Evolutionary conservation across 352 stramenopile genomes (phyloP), one percentile per base, ranked within the genome.

Genomic region (Pythium vanterpoolii): DNA sequence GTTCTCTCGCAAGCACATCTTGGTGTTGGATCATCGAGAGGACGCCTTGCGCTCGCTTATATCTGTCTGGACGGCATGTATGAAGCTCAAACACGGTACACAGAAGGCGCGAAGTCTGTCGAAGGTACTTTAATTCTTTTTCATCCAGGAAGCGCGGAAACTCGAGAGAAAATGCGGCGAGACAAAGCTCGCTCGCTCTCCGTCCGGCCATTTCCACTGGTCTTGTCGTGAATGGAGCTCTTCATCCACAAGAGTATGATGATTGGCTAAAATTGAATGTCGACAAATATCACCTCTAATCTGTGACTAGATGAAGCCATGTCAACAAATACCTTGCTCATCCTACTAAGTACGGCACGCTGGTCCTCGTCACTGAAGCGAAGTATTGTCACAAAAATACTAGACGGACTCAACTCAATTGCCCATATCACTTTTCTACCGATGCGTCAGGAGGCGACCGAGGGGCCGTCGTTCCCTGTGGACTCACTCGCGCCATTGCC

Each of bases 91-190:
- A 21, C 1, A 42, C 31, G 9, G 16, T 16, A 5, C 13, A 33
- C 0, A 56, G 36, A n/a, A 63, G 34, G 18, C 46, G 27, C 7
- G 56, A 63, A 18, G 42, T 18, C 24, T 28, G 45, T 8, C 24
- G 10, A 0, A 44, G 13, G 3, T 28, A 11, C 3, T 36, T 26
- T 34, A 27, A 18, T n/a, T 63, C 36, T 28, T 33, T 21, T n/a
- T n/a, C 7, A 6, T 14, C 9, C 9, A 64, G 57, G 24, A 64
- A 64, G 16, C 26, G 3, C 4, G 34, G 11, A 40, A 64, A 39
- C 26, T 64, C 57, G 21, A 19, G 39, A 13, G 39, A 18, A 31
- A 53, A 59, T 19, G 49, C 57, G 6, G 47, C 38, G 48, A 64
- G 24, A 24, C 53, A 31, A 27, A 36, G 16, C 13, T 34, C 19